Conservation (phyloP, 78 protist species). For the Bodo saltans region DNA sequence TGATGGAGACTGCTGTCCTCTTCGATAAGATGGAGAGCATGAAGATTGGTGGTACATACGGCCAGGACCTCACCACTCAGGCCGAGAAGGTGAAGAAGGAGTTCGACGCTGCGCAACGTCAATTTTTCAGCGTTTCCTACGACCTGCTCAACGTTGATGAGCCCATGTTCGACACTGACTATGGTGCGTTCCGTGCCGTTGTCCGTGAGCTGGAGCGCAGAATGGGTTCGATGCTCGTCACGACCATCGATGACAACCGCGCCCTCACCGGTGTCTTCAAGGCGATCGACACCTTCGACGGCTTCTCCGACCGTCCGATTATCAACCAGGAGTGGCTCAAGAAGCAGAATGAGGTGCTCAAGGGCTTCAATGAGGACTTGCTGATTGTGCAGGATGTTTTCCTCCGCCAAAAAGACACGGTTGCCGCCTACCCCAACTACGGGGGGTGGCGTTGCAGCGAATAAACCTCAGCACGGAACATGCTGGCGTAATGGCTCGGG, state of each 20-base stretch:
- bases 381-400: constrained; percentile 37
- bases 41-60: constrained; percentile 66
- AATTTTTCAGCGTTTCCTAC: constrained; percentile 13
- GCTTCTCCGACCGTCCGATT: constrained; percentile 42
- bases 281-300: constrained; percentile 60
- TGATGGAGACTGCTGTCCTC: constrained; percentile 30
- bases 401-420: constrained; percentile 2
- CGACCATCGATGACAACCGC: constrained; percentile 45
- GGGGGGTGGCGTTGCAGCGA: no score
- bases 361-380: constrained; percentile 41
- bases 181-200: neutral
- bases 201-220: constrained; percentile 35
- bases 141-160: constrained; percentile 41
- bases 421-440: constrained; percentile 48
- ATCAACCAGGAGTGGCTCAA: constrained; percentile 27
- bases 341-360: constrained; percentile 37
- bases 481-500: no score
- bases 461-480: no score
- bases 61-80: neutral
- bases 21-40: constrained; percentile 49
- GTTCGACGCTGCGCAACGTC: constrained; percentile 1
- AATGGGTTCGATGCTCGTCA: constrained; percentile 21
- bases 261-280: constrained; percentile 47
- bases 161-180: constrained; percentile 23
- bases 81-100: constrained; percentile 14